A percentile compares a stretch with the other conserved stretches of the same genome.
These are phyloP conservation scores for Irineochytrium annulatum DNA, from an alignment of 192 early-diverging fungal species.

Conservation along the genomic window DNA sequence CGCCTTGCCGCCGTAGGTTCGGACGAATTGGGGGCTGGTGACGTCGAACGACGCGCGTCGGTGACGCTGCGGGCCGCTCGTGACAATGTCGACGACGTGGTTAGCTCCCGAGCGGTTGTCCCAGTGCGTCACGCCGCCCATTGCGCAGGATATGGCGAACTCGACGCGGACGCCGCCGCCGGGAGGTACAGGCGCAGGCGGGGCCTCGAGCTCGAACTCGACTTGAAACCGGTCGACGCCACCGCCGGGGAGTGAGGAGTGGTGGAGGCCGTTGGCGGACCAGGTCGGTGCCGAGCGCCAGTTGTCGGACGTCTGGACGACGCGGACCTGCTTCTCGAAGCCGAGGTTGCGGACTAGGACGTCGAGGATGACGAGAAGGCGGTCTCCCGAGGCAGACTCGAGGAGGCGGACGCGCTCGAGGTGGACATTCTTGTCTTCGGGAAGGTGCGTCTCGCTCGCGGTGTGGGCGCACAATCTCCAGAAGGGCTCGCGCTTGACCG, in stretches of 20 bases:
- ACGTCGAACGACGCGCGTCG: no score
- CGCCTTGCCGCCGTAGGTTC: no score
- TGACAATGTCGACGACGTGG: constrained; percentile 10
- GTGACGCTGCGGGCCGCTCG: no score
- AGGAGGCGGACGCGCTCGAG: constrained; percentile 17
- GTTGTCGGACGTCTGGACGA: constrained; percentile 76
- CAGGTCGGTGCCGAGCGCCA: constrained; percentile 65
- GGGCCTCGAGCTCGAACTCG: constrained; percentile 48
- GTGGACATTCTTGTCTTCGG: not conserved
- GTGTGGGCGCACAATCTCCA: no score
- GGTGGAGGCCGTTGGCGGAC: constrained; percentile 50
- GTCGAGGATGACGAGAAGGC: constrained; percentile 55
- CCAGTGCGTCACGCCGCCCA: constrained; percentile 76
- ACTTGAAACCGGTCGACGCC: constrained; percentile 73
- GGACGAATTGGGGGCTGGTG: no score
- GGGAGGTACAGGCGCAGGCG: not conserved
- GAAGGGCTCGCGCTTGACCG: no score
- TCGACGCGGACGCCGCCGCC: constrained; percentile 19
- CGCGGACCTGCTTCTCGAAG: constrained; percentile 74
- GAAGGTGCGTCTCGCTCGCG: constrained; percentile 5
- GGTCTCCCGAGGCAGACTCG: constrained; percentile 18
- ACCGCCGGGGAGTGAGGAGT: constrained; percentile 23
- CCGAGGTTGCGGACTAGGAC: constrained; percentile 80
- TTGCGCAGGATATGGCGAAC: constrained; percentile 59
- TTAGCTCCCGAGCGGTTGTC: constrained; percentile 60